Base-by-base conservation (phyloP, 805 yeast species). In the Barnettozyma sucrosica region DNA sequence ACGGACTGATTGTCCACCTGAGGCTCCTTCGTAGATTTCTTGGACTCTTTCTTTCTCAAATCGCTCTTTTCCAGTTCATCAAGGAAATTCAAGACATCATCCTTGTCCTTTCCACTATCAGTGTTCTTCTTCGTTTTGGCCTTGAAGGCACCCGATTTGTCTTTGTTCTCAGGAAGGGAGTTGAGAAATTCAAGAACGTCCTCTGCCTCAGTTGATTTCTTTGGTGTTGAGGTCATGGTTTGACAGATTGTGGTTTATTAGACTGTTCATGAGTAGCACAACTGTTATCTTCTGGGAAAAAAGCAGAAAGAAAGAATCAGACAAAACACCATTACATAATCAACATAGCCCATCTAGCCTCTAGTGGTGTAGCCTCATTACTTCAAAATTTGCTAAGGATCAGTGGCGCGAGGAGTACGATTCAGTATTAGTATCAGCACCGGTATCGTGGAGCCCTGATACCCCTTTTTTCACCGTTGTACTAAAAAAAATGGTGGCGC, bases 171-270 rank as follows among this genome's bases (percentile, higher is more conserved):
- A 3, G 95, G 93, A 42, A 89, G 74, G 1, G 90, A 83, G 58
- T 85, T 89, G 55, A 86, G 72, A 60, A 87, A 87, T 53, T 85
- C 92, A 46, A 86, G 72, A 5, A 86, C 92, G 56, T 85, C 92
- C 53, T 83, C 86, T 21, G 82, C 81, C 49, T 81, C 83, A 18
- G 72, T 70, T 5, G 72, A 57, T 47, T 66, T 69, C 54, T 59
- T 60, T 32, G 62, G 61, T 3, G 57, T 55, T 2, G 52, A 36
- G 4, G 57, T 41, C 58, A 54, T 58, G 11, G 18, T 30, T 18
- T 32, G 33, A 37, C 7, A 13, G 32, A 6, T 28, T 28, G n/a
- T 28, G 16, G 32, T 28, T 14, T 28, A 16, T 28, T 28, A 8
- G 28, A 6, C 4, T 28, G 32, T 23, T 23, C 5, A 23, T 6